A percentile compares a stretch with the other conserved stretches of the same genome.
phyloP scores from a whole-genome alignment of 345 rosid species.

The Bruguiera sexangula region DNA sequence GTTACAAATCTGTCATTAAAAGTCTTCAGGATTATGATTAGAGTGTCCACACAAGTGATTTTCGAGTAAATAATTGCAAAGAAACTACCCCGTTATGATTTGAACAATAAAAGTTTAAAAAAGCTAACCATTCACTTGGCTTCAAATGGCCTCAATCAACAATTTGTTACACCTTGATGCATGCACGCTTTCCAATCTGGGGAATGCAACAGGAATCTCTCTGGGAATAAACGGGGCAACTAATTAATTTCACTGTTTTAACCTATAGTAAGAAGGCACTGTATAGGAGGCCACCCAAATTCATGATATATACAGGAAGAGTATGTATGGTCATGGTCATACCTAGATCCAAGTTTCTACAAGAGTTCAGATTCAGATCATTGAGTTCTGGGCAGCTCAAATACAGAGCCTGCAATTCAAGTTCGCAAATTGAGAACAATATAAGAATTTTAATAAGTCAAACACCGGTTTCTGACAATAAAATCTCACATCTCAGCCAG shows the following conservation, averaged over 20 bases:
- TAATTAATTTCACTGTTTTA: background rate
- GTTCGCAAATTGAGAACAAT: constrained; percentile 11
- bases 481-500: constrained; percentile 81
- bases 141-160: constrained; percentile 52
- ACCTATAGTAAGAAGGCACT: background rate
- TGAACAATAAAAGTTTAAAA: background rate
- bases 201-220: constrained; percentile 88
- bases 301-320: constrained; percentile 5
- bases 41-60: no score
- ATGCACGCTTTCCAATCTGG: constrained; percentile 65
- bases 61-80: no score
- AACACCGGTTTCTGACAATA: background rate
- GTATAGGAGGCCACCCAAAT: background rate
- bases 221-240: constrained; percentile 21
- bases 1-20: no score
- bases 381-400: constrained; percentile 81
- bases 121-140: constrained; percentile 56
- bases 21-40: no score
- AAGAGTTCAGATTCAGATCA: constrained; percentile 79
- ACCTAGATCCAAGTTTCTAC: constrained; percentile 78
- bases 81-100: background rate
- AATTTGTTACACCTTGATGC: constrained; percentile 75
- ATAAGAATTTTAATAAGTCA: background rate
- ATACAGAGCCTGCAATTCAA: constrained; percentile 72
- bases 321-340: background rate